These are phyloP conservation scores for Remersonia thermophila DNA, from an alignment of 2,329 filamentous ascomycete species.

Conservation along the genomic window DNA sequence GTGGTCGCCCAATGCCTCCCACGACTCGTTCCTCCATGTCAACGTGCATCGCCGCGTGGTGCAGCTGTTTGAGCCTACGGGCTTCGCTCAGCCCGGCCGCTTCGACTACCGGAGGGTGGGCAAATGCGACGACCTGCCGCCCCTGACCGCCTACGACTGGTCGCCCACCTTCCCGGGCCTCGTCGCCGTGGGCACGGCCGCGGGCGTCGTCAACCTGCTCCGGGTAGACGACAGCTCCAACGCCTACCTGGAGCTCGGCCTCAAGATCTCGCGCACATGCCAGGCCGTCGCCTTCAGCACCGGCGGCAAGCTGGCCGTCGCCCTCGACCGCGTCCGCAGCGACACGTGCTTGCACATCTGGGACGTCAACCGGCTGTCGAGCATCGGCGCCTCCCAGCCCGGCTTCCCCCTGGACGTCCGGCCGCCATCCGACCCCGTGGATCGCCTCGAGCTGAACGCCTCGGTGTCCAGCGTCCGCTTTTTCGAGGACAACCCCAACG, in stretches of 20 bases:
- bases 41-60: conserved; percentile 52
- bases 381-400: conserved; percentile 28
- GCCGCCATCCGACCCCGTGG: conserved; percentile 42
- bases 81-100: conserved; percentile 40
- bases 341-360: conserved; percentile 75
- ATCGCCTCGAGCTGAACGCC: conserved; percentile 52
- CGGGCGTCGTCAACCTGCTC: conserved; percentile 63
- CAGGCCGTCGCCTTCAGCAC: conserved; percentile 73
- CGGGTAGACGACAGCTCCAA: conserved; percentile 60
- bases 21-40: conserved; percentile 52
- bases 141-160: conserved; percentile 55
- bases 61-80: conserved; percentile 50
- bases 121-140: conserved; percentile 51
- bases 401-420: conserved; percentile 40
- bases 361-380: conserved; percentile 55
- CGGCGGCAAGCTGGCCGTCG: conserved; percentile 60
- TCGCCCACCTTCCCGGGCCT: conserved; percentile 50
- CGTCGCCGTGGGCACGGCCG: conserved; percentile 62
- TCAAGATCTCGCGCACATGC: conserved; percentile 65
- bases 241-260: conserved; percentile 50
- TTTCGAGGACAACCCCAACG: conserved; percentile 64
- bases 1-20: conserved; percentile 48
- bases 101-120: conserved; percentile 47
- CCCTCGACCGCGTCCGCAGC: conserved; percentile 67
- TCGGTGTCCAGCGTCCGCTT: conserved; percentile 76